Base-by-base conservation (phyloP, 2,329 filamentous ascomycete genomes). In the Trichoderma pleuroti region DNA sequence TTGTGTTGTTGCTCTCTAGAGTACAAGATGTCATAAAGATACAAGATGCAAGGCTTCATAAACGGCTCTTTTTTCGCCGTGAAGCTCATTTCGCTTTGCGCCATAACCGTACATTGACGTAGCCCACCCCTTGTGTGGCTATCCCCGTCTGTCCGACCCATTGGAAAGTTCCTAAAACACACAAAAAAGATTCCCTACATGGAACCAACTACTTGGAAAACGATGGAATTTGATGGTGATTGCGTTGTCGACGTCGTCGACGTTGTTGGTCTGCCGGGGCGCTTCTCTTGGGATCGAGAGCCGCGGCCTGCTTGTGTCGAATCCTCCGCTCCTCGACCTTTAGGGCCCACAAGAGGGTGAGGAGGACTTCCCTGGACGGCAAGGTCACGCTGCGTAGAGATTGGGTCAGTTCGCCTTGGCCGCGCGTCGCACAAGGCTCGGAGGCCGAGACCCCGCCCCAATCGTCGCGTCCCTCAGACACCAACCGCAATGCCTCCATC, bases 401-500 rank as follows among this genome's bases (percentile, higher is more conserved):
- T 72, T 74, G 76, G 73, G 77, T 79, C 74, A 81, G 79, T 73
- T 77, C 76, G 74, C 75, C 75, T 73, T 78, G 76, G 61, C 76
- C 83, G 80, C 81, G 80, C 81, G 79, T 78, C 73, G 72, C 79
- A 76, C 76, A 66, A 72, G 76, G 73, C 77, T 77, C 80, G 76
- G 73, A 72, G 75, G 72, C 71, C 75, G 74, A 75, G 75, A 77
- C 79, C 76, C 77, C 82, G 81, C 83, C 83, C 80, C 78, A 82
- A 76, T 82, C 80, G 75, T 85, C 82, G 77, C 79, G 77, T 83
- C 84, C 82, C 81, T 89, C 83, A 89, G 87, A 88, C 81, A 86
- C 87, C 85, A 87, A 90, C 89, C 89, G 89, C 89, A 91, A 88
- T 84, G 86, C 87, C 86, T 81, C 87, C 87, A 90, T 86, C 88